Evolutionary conservation across 495 filamentous ascomycete species (phyloP), one percentile per base, ranked within the genome.

Genomic region (Lindgomyces ingoldianus): DNA sequence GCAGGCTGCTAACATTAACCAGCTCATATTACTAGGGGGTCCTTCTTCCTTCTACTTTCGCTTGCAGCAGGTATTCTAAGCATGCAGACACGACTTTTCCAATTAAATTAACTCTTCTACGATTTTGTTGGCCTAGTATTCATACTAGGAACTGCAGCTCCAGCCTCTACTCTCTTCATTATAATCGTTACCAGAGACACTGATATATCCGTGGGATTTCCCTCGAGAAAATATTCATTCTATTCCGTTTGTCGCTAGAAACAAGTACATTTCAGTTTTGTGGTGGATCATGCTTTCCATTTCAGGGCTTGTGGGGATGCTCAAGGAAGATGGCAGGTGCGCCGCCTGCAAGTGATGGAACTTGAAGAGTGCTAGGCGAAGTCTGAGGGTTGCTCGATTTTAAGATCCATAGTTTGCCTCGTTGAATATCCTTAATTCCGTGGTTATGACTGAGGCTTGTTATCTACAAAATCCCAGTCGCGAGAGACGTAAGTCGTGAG

Each of bases 61-160:
- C 30, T 57, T 22, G 29, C 53, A 24, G 16, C 53, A 8, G 36
- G 53, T 25, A 33, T 57, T 22, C 33, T 57, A n/a, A 57, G 53
- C 39, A 57, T 57, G 53, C 53, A 57, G 39, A 57, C 53, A 3
- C 1, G 53, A 30, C 10, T 57, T 30, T 26, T 21, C 2, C n/a
- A 57, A 3, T 30, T 57, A 3, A 14, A 27, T 8, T n/a, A 24
- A 8, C 16, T 47, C 44, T 18, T 47, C 33, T 39, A 39, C 6
- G 33, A 39, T 39, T 39, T 14, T 14, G 14, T 14, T 39, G 33
- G 6, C 33, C 14, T 39, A 6, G 33, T 14, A 6, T 39, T 39
- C 33, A 39, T n/a, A n/a, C n/a, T n/a, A n/a, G n/a, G n/a, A n/a
- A n/a, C n/a, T n/a, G n/a, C n/a, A n/a, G n/a, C n/a, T n/a, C n/a